A percentile compares a stretch with the other conserved stretches of the same genome.
These are phyloP conservation scores for Drechslerella stenobrocha DNA, from an alignment of 2,329 filamentous ascomycete genomes.

Conservation along the genomic window DNA sequence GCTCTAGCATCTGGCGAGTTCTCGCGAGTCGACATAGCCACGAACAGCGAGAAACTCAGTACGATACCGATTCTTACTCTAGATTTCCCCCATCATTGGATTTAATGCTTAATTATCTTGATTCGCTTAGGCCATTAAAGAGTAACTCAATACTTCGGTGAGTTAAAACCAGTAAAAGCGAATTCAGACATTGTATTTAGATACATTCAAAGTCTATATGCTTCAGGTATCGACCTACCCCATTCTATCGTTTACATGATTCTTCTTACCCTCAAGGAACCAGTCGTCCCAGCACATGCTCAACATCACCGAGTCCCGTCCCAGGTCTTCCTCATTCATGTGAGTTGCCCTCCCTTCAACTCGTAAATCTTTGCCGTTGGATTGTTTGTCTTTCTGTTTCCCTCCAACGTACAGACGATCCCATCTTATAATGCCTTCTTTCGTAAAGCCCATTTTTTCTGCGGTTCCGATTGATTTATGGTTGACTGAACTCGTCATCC, in stretches of 20 bases:
- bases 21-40: slow-evolving; percentile 4
- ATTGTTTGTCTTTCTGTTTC: slow-evolving; percentile 49
- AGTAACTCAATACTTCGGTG: background rate
- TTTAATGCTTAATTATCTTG: background rate
- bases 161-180: no score
- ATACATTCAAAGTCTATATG: background rate
- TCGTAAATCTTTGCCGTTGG: slow-evolving; percentile 50
- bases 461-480: slow-evolving; percentile 53
- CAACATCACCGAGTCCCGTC: slow-evolving; percentile 53
- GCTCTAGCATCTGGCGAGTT: slow-evolving; percentile 17
- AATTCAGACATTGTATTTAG: no score
- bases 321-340: slow-evolving; percentile 51
- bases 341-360: slow-evolving; percentile 17
- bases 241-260: slow-evolving; percentile 35
- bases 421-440: slow-evolving; percentile 55
- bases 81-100: background rate
- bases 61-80: background rate
- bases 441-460: slow-evolving; percentile 54
- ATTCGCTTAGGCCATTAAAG: background rate
- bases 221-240: background rate
- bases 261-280: slow-evolving; percentile 48
- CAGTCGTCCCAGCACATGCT: slow-evolving; percentile 54
- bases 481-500: slow-evolving; percentile 54
- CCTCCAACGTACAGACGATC: slow-evolving; percentile 53
- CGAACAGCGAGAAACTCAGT: slow-evolving; percentile 16